Base-by-base conservation (phyloP, 129 eudicot species). In the Artemisia annua region DNA sequence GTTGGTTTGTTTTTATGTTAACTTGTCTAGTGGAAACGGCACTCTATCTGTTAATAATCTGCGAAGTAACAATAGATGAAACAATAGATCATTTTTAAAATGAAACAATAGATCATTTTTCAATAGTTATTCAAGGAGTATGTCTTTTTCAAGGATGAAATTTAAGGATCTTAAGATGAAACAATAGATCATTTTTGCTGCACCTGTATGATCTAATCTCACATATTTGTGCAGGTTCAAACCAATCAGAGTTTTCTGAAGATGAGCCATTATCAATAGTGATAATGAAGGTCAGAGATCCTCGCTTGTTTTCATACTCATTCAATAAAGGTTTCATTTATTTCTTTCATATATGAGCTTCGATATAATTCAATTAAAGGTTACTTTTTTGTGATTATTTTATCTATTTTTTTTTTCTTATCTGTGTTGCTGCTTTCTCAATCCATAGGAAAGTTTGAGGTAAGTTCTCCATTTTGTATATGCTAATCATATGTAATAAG, bases 361-460 rank as follows among this genome's bases (percentile, higher is more conserved):
- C 17, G 17, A 17, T 39, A 17, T 59, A 30, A 62, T 19, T 24
- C 19, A 60, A 9, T 20, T 1, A 35, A n/a, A 52, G 58, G 28
- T 3, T 26, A 12, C 48, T 32, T 28, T 64, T 46, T 11, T 59
- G 19, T 15, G 68, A 63, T 64, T 65, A 26, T 24, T 26, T 14
- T 39, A 24, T 57, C 97, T 82, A 81, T 79, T 83, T 69, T 48
- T n/a, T 82, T 71, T 53, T 65, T 73, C 60, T 67, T 57, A 30
- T 78, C 54, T 30, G 72, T 72, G 72, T 32, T 76, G 69, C n/a
- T n/a, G n/a, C n/a, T n/a, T n/a, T n/a, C n/a, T n/a, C n/a, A n/a
- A n/a, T n/a, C n/a, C n/a, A n/a, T 82, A 93, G 97, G 96, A 79
- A 95, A 90, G 71, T 88, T 95, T 73, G 89, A 95, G 99, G 99